Base-by-base conservation (phyloP, 2,329 filamentous ascomycete genomes). In the Botrytis byssoidea region DNA sequence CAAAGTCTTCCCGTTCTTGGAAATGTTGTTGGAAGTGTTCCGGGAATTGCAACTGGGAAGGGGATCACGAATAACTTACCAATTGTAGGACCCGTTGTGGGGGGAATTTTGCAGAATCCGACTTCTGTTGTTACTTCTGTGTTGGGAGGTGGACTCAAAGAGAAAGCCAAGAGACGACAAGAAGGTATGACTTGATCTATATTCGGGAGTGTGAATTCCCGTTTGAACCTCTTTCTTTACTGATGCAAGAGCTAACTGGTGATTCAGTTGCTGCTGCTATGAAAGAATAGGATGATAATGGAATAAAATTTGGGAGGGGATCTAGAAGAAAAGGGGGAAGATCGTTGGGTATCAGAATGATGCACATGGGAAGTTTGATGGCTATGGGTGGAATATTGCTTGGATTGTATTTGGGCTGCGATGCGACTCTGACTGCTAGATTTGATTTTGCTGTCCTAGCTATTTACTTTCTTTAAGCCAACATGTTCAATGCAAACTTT, bases 141-240 rank as follows among this genome's bases (percentile, higher is more conserved):
- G 20, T 46, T 64, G 9, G 61, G 40, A 18, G n/a, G 32, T 22
- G 57, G n/a, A 2, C n/a, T 65, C 8, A 46, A 65, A 7, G 40
- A 65, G n/a, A 65, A 29, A 46, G 40, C 61, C 1, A 65, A 46
- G 40, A 65, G 61, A 46, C 61, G 40, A 32, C 40, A 65, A 46
- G 61, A 46, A 32, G 40, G 37, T 64, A 44, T 64, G 37, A 12
- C 2, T n/a, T 64, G n/a, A 64, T 29, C 44, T 22, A 9, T 20
- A 20, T 9, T 22, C 18, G 37, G 20, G 16, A 20, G 16, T 4
- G 1, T 5, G 9, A 1, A 20, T 44, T 4, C 2, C 37, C 12
- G 44, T 9, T 20, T 12, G 7, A 7, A 3, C 3, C 3, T 1
- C 18, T 4, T 12, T 7, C 3, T 44, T 5, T 37, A 10, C 25